These are phyloP conservation scores for Capsella rubella DNA, from an alignment of 441 rosid species.

Conservation along the genomic window DNA sequence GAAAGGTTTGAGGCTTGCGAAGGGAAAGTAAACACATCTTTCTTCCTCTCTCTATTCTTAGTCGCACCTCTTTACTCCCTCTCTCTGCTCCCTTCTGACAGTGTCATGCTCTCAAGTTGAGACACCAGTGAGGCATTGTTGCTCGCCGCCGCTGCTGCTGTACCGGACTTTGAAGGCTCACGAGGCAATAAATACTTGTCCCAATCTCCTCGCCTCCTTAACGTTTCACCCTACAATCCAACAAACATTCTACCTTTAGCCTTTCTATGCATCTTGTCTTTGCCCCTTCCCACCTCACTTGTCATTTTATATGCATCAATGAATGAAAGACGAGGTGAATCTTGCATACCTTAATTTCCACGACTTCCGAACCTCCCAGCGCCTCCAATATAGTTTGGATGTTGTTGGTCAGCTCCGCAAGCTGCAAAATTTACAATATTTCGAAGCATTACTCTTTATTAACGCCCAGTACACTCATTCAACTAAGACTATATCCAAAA, in stretches of 20 bases:
- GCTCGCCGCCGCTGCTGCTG: constrained; percentile 9
- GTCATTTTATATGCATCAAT: not conserved
- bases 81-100: constrained; percentile 29
- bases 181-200: constrained; percentile 42
- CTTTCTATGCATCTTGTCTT: not conserved
- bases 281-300: not conserved
- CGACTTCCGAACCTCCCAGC: constrained; percentile 37
- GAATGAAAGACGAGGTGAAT: not conserved
- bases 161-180: constrained; percentile 12
- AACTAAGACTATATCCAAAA: constrained; percentile 1
- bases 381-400: constrained; percentile 44
- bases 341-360: constrained; percentile 38
- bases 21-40: constrained; percentile 17
- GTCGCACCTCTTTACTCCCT: constrained; percentile 24
- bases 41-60: constrained; percentile 17
- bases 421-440: constrained; percentile 35
- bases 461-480: not conserved
- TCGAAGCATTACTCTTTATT: not conserved
- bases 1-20: not conserved
- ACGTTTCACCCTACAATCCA: constrained; percentile 41
- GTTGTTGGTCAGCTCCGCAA: constrained; percentile 37
- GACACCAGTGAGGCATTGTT: constrained; percentile 30
- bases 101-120: constrained; percentile 35
- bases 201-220: constrained; percentile 49
- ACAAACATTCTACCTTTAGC: constrained; percentile 18